Base-by-base conservation (phyloP, 495 filamentous ascomycete genomes). In the Evernia prunastri region DNA sequence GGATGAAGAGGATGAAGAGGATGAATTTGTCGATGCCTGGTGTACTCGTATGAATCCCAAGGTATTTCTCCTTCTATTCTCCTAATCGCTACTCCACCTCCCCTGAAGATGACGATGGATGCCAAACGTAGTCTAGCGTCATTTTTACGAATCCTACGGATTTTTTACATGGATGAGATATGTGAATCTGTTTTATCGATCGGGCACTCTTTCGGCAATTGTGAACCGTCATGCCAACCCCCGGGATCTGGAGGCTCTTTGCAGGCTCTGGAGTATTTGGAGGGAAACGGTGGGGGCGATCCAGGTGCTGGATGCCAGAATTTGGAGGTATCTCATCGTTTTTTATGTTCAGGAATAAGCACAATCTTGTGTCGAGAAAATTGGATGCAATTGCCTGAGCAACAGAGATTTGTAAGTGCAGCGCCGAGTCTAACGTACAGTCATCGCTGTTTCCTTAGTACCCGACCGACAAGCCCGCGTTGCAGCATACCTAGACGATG, bases 21-120 rank as follows among this genome's bases (percentile, higher is more conserved):
- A 45, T 23, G 49, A 53, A 18, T n/a, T 15, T 57, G 39, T 33
- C 43, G 27, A 57, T 54, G 51, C 51, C 51, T 53, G 49, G 12
- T 53, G 12, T 51, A 51, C 45, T 49, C n/a, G 17, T 51, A 51
- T n/a, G n/a, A n/a, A n/a, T n/a, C n/a, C n/a, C n/a, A n/a, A n/a
- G n/a, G n/a, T n/a, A n/a, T n/a, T n/a, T n/a, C 23, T 27, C 0
- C 9, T 51, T 23, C 2, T 27, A 8, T 15, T 25, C 10, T 51
- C 45, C 25, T 27, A 5, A n/a, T n/a, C n/a, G n/a, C n/a, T n/a
- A n/a, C n/a, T n/a, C n/a, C n/a, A n/a, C n/a, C 45, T 15, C 9
- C 25, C 11, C 9, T 18, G 51, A 54, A 54, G 51, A 33, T 54
- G 51, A 54, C 29, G 27, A 17, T 31, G 29, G 13, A 9, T 20